Conservation (phyloP, 2,329 filamentous ascomycete genomes). For the Raffaelea arxii region DNA sequence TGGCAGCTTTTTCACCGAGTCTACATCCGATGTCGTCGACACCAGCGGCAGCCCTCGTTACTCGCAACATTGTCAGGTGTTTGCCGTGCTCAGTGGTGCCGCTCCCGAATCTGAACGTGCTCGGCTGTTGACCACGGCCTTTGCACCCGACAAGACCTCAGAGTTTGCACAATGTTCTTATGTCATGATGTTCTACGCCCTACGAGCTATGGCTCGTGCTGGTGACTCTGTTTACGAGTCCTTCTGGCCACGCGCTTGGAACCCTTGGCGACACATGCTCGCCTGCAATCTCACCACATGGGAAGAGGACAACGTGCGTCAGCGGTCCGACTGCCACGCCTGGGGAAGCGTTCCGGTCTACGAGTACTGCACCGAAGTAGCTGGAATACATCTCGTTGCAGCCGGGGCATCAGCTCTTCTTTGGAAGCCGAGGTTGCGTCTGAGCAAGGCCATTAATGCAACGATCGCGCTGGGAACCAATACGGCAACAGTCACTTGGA, state of each 20-base stretch:
- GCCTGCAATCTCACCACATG: slow-evolving; percentile 28
- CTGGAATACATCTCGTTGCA: slow-evolving; percentile 10
- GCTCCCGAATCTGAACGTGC: slow-evolving; percentile 12
- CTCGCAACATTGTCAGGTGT: slow-evolving; percentile 27
- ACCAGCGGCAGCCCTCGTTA: slow-evolving; percentile 13
- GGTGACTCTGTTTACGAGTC: slow-evolving; percentile 22
- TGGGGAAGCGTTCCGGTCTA: slow-evolving; percentile 32
- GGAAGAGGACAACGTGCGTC: slow-evolving; percentile 30
- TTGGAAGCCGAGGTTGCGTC: slow-evolving; percentile 18
- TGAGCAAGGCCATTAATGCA: slow-evolving; percentile 16
- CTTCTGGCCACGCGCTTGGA: slow-evolving; percentile 21
- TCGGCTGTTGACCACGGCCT: slow-evolving; percentile 18
- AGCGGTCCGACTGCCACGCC: slow-evolving; percentile 32
- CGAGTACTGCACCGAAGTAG: slow-evolving; percentile 28
- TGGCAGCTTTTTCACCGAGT: slow-evolving; percentile 21
- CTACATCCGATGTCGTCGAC: slow-evolving; percentile 15
- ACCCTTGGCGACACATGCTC: slow-evolving; percentile 28
- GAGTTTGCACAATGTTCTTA: slow-evolving; percentile 24
- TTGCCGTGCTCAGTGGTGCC: slow-evolving; percentile 23
- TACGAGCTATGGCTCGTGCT: slow-evolving; percentile 25
- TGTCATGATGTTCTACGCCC: slow-evolving; percentile 29
- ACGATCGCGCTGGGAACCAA: slow-evolving; percentile 18
- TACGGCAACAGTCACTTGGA: slow-evolving; percentile 16
- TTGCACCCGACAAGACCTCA: slow-evolving; percentile 9
- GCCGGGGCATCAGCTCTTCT: slow-evolving; percentile 14